Percentiles rank a stretch among this genome's conserved stretches.
Conservation (phyloP, 2,329 filamentous ascomycete genomes). For the Calonectria pseudoturangicola region DNA sequence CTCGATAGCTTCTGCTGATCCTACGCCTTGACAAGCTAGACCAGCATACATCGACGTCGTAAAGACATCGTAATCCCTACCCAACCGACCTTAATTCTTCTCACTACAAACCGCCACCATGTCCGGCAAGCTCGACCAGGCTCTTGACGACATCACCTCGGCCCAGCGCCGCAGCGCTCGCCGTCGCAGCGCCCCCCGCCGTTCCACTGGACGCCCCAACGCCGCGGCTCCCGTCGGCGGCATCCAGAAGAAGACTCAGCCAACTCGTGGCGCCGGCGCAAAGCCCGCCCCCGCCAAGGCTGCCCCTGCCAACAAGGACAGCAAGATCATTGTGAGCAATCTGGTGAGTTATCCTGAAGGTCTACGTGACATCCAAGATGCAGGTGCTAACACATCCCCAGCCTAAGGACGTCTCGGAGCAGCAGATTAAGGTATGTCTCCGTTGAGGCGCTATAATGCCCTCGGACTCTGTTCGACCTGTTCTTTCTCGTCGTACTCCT, state of each 20-base stretch:
- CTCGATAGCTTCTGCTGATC: conserved; percentile 51
- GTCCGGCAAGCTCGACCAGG: conserved; percentile 97
- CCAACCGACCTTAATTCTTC: conserved; percentile 42
- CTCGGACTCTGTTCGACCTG: conserved; percentile 82
- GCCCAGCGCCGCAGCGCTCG: conserved; percentile 78
- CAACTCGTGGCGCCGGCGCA: conserved; percentile 74
- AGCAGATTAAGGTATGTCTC: conserved; percentile 99
- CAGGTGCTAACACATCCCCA: conserved; percentile 72
- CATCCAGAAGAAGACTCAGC: conserved; percentile 85
- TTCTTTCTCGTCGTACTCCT: conserved; percentile 63
- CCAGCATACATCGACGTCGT: conserved; percentile 44
- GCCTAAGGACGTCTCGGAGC: conserved; percentile 97
- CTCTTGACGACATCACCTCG: conserved; percentile 97
- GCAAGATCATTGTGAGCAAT: conserved; percentile 99
- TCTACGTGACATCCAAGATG: not conserved
- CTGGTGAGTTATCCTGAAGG: conserved; percentile 78
- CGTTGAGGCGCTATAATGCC: conserved; percentile 80
- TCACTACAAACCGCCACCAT: conserved; percentile 70
- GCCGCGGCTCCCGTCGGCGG: conserved; percentile 86
- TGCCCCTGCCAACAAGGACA: conserved; percentile 79
- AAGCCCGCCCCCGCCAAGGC: conserved; percentile 80
- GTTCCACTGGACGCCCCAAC: conserved; percentile 70
- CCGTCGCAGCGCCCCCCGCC: conserved; percentile 71
- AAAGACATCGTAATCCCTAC: conserved; percentile 34
- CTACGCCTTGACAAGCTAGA: conserved; percentile 49